Percentiles rank a stretch among this genome's conserved stretches.
These are phyloP conservation scores for Populus simonii DNA, from an alignment of 345 rosid genomes.

Conservation along the genomic window DNA sequence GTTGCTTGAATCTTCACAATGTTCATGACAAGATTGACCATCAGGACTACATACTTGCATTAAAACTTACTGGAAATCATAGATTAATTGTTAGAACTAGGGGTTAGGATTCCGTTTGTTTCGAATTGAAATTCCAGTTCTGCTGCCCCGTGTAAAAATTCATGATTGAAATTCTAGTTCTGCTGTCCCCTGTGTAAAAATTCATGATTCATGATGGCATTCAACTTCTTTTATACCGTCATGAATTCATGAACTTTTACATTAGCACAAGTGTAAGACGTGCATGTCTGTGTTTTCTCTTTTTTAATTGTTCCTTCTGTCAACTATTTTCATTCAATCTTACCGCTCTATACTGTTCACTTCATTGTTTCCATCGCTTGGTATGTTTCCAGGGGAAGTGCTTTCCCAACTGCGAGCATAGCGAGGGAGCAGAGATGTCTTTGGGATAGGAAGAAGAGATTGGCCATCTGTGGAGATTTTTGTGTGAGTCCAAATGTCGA, in stretches of 20 bases:
- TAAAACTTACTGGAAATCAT: neutral
- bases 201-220: neutral
- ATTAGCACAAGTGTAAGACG: neutral
- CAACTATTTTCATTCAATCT: neutral
- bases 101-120: neutral
- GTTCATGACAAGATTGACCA: too few species aligned
- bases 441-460: slow-evolving; percentile 54
- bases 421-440: slow-evolving; percentile 70
- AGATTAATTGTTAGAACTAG: neutral
- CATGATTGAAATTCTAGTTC: neutral
- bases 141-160: neutral
- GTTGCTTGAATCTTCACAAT: too few species aligned
- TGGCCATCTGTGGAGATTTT: slow-evolving; percentile 82
- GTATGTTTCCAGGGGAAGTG: slow-evolving; percentile 63
- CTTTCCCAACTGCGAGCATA: slow-evolving; percentile 70
- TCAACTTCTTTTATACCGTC: neutral
- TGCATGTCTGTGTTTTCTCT: neutral
- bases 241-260: too few species aligned
- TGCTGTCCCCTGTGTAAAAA: neutral
- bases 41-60: neutral
- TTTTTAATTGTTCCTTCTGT: neutral
- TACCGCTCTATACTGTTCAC: neutral
- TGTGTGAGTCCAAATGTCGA: slow-evolving; percentile 75
- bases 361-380: neutral
- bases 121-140: neutral